A percentile compares a stretch with the other conserved stretches of the same genome.
These are phyloP conservation scores for Potentilla sterilis DNA, from an alignment of 306 rosid genomes.

Conservation along the genomic window DNA sequence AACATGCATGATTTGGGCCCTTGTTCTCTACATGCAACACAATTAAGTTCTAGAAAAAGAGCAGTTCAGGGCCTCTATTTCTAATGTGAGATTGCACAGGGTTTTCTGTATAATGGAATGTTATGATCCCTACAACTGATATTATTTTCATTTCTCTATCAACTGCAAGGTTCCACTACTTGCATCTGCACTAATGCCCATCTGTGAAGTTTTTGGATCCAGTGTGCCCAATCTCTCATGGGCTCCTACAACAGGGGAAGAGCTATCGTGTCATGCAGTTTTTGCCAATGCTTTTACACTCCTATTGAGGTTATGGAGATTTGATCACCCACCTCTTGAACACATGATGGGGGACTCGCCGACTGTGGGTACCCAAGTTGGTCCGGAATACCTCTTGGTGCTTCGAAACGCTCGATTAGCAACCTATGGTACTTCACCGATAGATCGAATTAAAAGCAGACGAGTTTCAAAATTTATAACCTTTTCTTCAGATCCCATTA, in stretches of 20 bases:
- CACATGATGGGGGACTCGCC: slow-evolving; percentile 59
- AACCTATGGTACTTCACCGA: slow-evolving; percentile 49
- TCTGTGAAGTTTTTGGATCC: slow-evolving; percentile 87
- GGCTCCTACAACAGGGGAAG: slow-evolving; percentile 61
- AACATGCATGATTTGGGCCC: not conserved
- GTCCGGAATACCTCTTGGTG: slow-evolving; percentile 83
- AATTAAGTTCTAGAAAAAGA: not conserved
- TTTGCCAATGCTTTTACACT: slow-evolving; percentile 87
- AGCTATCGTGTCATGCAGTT: slow-evolving; percentile 69
- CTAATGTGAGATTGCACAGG: not conserved
- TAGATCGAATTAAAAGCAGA: slow-evolving; percentile 49
- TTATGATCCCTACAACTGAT: slow-evolving; percentile 6
- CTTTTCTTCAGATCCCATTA: slow-evolving; percentile 50
- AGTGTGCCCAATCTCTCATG: slow-evolving; percentile 48
- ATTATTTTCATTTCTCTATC: slow-evolving; percentile 28
- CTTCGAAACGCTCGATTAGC: slow-evolving; percentile 62
- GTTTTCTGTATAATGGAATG: not conserved
- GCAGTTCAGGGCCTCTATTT: not conserved
- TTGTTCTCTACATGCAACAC: not conserved
- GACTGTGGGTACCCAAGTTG: slow-evolving; percentile 58
- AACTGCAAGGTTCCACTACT: slow-evolving; percentile 79
- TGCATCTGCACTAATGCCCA: slow-evolving; percentile 71
- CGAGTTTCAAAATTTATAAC: slow-evolving; percentile 51
- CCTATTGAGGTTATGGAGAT: slow-evolving; percentile 81
- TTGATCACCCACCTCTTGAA: slow-evolving; percentile 68